These are phyloP conservation scores for Nadsonia commutata DNA, from an alignment of 1,139 yeast genomes.

Conservation along the genomic window DNA sequence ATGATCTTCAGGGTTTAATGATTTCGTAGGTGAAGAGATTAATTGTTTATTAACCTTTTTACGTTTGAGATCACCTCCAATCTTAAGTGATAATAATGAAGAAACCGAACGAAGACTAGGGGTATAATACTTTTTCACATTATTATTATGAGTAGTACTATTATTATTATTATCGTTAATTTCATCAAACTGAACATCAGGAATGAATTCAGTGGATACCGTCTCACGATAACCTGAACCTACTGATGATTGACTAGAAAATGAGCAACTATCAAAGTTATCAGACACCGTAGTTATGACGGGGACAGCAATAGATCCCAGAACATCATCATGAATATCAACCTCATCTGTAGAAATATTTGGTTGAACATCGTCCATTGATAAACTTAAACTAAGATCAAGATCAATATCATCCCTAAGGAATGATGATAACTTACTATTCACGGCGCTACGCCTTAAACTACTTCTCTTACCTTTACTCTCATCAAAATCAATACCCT, in stretches of 20 bases:
- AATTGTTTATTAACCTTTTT: constrained; percentile 12
- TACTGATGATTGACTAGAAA: background rate
- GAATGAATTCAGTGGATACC: constrained; percentile 2
- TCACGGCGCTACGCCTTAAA: background rate
- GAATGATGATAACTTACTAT: constrained; percentile 1
- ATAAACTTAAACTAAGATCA: background rate
- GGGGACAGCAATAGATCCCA: background rate
- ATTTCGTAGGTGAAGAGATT: constrained; percentile 15
- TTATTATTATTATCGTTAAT: too few species aligned
- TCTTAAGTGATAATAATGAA: constrained; percentile 14
- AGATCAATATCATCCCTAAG: background rate
- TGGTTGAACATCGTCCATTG: background rate
- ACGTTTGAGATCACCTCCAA: constrained; percentile 11
- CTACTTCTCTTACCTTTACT: background rate
- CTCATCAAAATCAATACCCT: background rate
- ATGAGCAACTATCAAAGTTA: background rate
- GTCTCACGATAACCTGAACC: constrained; percentile 1
- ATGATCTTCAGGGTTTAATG: constrained; percentile 14
- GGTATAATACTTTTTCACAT: constrained; percentile 4
- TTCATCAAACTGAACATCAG: too few species aligned
- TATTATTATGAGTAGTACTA: constrained; percentile 3
- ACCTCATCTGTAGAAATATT: background rate
- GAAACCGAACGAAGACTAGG: constrained; percentile 8
- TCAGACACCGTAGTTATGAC: background rate
- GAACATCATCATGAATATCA: background rate